Evolutionary conservation across 805 yeast genomes (phyloP).

Genomic region (Saccharomycopsis microspora): DNA sequence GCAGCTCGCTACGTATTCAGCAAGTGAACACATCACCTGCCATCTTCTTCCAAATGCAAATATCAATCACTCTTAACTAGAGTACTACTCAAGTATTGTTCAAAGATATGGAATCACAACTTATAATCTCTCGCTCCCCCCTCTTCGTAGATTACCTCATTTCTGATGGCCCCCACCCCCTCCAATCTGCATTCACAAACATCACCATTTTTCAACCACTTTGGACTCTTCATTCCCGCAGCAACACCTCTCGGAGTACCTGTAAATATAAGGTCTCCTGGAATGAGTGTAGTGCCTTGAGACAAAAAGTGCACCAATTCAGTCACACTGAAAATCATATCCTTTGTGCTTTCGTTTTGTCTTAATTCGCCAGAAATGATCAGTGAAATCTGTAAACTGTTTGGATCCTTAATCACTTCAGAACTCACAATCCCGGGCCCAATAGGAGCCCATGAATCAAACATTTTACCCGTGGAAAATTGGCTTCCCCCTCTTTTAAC

Average conservation of each 20-base stretch:
- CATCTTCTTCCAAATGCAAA: no score
- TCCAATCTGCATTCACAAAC: slow-evolving; percentile 30
- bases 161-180: slow-evolving; percentile 31
- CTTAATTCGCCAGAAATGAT: slow-evolving; percentile 36
- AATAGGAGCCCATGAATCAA: slow-evolving; percentile 45
- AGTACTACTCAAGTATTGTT: no score
- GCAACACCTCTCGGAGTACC: slow-evolving; percentile 54
- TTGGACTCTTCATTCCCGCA: slow-evolving; percentile 28
- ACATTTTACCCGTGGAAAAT: slow-evolving; percentile 40
- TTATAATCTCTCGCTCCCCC: slow-evolving; percentile 6
- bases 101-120: not conserved
- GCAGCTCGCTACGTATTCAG: no score
- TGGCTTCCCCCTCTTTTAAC: slow-evolving; percentile 40
- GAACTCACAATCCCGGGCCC: slow-evolving; percentile 41
- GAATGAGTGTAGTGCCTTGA: slow-evolving; percentile 38
- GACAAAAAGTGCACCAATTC: slow-evolving; percentile 35
- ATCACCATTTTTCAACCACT: slow-evolving; percentile 35
- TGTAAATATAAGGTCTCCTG: slow-evolving; percentile 44
- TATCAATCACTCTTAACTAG: no score
- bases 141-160: slow-evolving; percentile 26
- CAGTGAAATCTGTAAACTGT: slow-evolving; percentile 27
- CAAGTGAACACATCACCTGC: no score
- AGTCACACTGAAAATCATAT: slow-evolving; percentile 36
- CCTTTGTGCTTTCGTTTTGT: slow-evolving; percentile 35
- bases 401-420: slow-evolving; percentile 24